A percentile compares a stretch with the other conserved stretches of the same genome.
Conservation (phyloP, 352 stramenopile species). For the Phytophthora agathidicida region DNA sequence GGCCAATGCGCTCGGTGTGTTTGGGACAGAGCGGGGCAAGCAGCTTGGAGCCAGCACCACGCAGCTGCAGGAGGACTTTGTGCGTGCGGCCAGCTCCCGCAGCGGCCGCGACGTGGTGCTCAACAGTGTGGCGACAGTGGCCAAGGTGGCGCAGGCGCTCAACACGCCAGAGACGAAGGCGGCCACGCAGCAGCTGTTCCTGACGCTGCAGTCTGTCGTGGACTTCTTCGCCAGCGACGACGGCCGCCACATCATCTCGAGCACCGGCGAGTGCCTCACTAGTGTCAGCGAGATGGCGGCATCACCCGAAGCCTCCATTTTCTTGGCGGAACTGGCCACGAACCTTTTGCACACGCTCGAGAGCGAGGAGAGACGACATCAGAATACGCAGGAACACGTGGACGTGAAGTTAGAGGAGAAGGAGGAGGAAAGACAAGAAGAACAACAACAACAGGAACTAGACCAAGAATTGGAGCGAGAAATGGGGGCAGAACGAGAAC, state of each 20-base stretch:
- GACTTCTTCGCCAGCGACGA: conserved; percentile 76
- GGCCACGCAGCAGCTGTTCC: conserved; percentile 64
- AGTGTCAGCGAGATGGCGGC: conserved; percentile 61
- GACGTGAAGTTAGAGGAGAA: conserved; percentile 14
- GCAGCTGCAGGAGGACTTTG: conserved; percentile 57
- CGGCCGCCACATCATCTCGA: conserved; percentile 63
- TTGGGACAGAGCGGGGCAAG: conserved; percentile 55
- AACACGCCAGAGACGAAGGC: conserved; percentile 75
- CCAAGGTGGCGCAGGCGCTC: conserved; percentile 72
- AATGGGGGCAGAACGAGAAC: conserved; percentile 6
- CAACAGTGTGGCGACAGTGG: conserved; percentile 63
- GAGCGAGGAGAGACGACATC: conserved; percentile 48
- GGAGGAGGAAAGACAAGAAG: not conserved
- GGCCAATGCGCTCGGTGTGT: conserved; percentile 58
- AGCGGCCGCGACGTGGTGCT: conserved; percentile 66
- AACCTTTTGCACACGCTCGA: conserved; percentile 78
- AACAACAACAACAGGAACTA: conserved; percentile 27
- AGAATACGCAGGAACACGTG: conserved; percentile 12
- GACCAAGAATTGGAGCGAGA: conserved; percentile 4
- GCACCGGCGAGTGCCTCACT: conserved; percentile 53
- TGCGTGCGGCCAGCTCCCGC: conserved; percentile 52
- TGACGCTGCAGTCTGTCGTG: conserved; percentile 70
- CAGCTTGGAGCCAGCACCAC: conserved; percentile 42
- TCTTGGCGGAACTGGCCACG: conserved; percentile 74
- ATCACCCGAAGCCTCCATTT: conserved; percentile 77